Percentiles rank a stretch among this genome's conserved stretches.
phyloP scores from a whole-genome alignment of 2,329 filamentous ascomycete genomes.

The Arthroderma sp. region DNA sequence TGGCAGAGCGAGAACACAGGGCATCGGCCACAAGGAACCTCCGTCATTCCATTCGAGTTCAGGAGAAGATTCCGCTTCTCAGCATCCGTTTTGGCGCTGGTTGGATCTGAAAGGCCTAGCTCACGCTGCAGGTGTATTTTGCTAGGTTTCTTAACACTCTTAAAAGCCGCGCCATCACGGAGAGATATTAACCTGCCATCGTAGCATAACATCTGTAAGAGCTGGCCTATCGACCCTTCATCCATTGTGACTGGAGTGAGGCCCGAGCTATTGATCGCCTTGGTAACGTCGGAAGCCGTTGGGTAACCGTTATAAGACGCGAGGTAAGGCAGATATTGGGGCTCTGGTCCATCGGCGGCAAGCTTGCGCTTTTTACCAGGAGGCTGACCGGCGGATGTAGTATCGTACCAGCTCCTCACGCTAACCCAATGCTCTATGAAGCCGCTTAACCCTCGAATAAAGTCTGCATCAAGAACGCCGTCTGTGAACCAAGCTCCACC shows the following conservation, averaged over 20 bases:
- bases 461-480: constrained; percentile 73
- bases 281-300: constrained; percentile 64
- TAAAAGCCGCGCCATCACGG: constrained; percentile 38
- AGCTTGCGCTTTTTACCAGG: constrained; percentile 30
- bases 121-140: constrained; percentile 20
- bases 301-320: constrained; percentile 66
- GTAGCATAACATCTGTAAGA: constrained; percentile 78
- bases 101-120: constrained; percentile 21
- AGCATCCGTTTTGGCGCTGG: constrained; percentile 20
- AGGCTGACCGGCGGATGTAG: constrained; percentile 21
- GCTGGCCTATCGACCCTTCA: constrained; percentile 67
- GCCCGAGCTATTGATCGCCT: constrained; percentile 53
- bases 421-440: constrained; percentile 64
- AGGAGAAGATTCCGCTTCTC: constrained; percentile 24
- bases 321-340: constrained; percentile 38
- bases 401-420: constrained; percentile 55
- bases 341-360: constrained; percentile 17
- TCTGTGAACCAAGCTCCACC: constrained; percentile 93
- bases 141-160: constrained; percentile 29
- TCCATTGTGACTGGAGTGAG: constrained; percentile 57
- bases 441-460: constrained; percentile 64
- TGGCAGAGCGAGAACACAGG: constrained; percentile 89
- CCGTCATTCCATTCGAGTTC: constrained; percentile 63
- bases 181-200: constrained; percentile 66
- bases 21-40: constrained; percentile 80